A percentile compares a stretch with the other conserved stretches of the same genome.
These are phyloP conservation scores for Albatrellus ellisii DNA, from an alignment of 768 basidiomycete species.

Conservation along the genomic window DNA sequence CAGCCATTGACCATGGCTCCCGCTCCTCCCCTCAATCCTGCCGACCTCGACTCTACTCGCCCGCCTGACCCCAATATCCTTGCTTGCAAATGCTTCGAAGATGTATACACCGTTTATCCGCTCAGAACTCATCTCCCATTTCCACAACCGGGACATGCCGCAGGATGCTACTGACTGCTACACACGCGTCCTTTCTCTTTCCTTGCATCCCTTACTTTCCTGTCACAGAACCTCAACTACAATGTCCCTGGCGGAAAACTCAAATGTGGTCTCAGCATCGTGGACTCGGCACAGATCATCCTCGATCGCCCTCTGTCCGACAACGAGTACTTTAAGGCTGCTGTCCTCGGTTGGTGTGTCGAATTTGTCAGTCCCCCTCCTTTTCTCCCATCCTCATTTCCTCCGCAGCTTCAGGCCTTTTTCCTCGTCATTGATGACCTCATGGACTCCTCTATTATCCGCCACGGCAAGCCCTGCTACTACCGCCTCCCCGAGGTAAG, in stretches of 20 bases:
- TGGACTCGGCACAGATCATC: constrained; percentile 85
- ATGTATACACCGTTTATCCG: no score
- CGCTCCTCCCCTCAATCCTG: no score
- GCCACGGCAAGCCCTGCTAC: constrained; percentile 93
- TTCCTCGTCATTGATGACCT: constrained; percentile 97
- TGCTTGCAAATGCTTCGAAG: no score
- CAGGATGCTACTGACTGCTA: no score
- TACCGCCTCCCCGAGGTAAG: constrained; percentile 60
- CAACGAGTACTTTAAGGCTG: constrained; percentile 81
- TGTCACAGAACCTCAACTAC: constrained; percentile 75
- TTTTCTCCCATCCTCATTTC: neutral
- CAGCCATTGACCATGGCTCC: no score
- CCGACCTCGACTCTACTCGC: no score
- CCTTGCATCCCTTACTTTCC: no score
- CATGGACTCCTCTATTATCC: constrained; percentile 91
- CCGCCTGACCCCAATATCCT: no score
- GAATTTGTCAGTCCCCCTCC: constrained; percentile 63
- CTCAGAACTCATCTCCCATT: no score
- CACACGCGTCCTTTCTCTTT: no score
- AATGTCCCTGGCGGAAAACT: constrained; percentile 97
- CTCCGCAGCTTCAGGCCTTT: constrained; percentile 78
- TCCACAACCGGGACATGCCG: no score
- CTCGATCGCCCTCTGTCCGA: constrained; percentile 57
- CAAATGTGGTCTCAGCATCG: constrained; percentile 89
- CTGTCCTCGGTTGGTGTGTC: constrained; percentile 89